Base-by-base conservation (phyloP, 192 early-diverging fungal genomes). In the Dispira parvispora region DNA sequence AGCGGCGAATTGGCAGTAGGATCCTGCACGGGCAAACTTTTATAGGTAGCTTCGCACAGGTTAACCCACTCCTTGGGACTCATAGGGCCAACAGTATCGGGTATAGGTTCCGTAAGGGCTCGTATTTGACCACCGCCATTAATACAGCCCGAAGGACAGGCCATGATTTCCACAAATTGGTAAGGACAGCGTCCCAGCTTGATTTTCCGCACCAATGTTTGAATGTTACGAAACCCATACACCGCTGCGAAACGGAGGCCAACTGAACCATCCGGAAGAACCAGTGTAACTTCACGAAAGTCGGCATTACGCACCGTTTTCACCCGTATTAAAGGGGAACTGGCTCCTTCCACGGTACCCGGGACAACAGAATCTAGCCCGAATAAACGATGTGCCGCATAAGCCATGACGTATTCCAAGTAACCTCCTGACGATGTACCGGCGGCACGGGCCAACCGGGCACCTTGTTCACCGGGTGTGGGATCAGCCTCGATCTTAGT, bases 181-280 rank as follows among this genome's bases (percentile, higher is more conserved):
- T 91, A 95, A 4, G 71, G 64, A 25, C 78, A 80, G 44, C 82
- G 82, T 27, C 82, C 80, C 8, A 80, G 77, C 62, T 94, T 93
- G 53, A 94, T 79, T 70, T 97, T 99, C n/a, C 96, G 83, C 45
- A 99, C 91, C 58, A 99, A 73, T 62, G 96, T 97, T 71, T 99
- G 96, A 62, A 99, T 88, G 67, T 99, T 96, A 13, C 92, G 78
- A 78, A 99, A 99, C 10, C 96, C 94, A 72, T 97, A 96, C 1
- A 88, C 86, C 0, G 84, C 71, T 8, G 88, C 91, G 78, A 99
- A 97, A 64, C 74, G 73, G 28, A 99, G 77, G 12, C 78, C 62
- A 0, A 80, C 75, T 65, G 80, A 72, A 1, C 71, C 62, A 9
- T 80, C 73, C 18, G 81, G 75, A 26, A 73, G 63, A 56, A 75